A percentile compares a stretch with the other conserved stretches of the same genome.
phyloP scores from a whole-genome alignment of 108 stramenopile species.

The Nitzschia sp. region DNA sequence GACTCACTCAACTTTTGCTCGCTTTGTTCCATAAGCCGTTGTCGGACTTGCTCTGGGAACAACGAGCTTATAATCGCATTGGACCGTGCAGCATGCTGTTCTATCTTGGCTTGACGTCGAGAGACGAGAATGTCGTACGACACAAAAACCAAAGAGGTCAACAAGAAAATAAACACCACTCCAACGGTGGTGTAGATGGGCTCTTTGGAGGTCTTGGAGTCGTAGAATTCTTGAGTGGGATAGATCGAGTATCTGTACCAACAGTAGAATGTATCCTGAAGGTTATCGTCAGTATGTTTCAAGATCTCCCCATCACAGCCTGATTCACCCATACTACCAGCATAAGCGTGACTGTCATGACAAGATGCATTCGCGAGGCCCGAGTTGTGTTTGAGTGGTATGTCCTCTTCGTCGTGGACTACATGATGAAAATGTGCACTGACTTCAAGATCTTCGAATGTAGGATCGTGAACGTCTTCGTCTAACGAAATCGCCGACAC shows the following conservation, averaged over 20 bases:
- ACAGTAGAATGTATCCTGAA: constrained; percentile 9
- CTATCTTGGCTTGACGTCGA: constrained; percentile 33
- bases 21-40: background rate
- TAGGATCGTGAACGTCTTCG: no score
- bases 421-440: no score
- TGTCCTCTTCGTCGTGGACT: no score
- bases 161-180: constrained; percentile 48
- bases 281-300: background rate
- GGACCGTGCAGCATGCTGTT: constrained; percentile 18
- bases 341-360: constrained; percentile 44
- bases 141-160: constrained; percentile 30
- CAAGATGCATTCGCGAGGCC: constrained; percentile 42
- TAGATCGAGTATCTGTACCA: constrained; percentile 40
- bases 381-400: constrained; percentile 36
- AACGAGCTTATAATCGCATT: constrained; percentile 31
- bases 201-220: constrained; percentile 39
- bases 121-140: constrained; percentile 42
- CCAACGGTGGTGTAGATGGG: constrained; percentile 47
- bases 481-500: no score
- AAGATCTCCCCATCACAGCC: constrained; percentile 20
- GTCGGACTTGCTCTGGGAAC: constrained; percentile 41
- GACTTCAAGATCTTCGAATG: no score
- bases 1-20: background rate
- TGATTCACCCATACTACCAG: constrained; percentile 56
- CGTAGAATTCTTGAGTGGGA: constrained; percentile 50